Conservation (phyloP, 257 asterid species). For the Forsythia viridissima region DNA sequence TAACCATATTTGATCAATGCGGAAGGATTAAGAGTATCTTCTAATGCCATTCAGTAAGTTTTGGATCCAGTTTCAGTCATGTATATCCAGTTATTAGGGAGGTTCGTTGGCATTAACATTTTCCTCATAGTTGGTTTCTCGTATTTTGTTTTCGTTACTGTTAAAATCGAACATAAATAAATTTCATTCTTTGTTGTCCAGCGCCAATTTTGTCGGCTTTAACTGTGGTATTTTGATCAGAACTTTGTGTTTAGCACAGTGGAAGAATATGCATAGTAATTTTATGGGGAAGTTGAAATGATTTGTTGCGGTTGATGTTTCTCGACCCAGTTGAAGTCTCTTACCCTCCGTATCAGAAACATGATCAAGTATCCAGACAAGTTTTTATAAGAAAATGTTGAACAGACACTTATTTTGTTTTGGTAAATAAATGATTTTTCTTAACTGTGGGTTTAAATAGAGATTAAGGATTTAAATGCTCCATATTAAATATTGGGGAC, state of each 20-base stretch:
- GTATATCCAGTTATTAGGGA: conserved; percentile 14
- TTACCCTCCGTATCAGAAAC: too few relatives aligned
- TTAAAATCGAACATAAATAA: conserved; percentile 21
- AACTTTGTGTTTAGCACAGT: background rate
- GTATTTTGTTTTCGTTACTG: background rate
- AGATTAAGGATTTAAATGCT: too few relatives aligned
- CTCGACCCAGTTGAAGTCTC: too few relatives aligned
- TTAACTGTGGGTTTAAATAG: too few relatives aligned
- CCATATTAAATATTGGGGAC: too few relatives aligned
- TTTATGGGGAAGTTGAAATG: too few relatives aligned
- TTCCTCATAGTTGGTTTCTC: too few relatives aligned
- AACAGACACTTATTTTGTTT: too few relatives aligned
- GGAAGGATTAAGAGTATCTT: background rate
- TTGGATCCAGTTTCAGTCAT: background rate
- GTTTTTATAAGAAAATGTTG: too few relatives aligned
- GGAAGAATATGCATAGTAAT: background rate
- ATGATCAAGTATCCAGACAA: too few relatives aligned
- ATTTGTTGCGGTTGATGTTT: too few relatives aligned
- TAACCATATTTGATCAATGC: background rate
- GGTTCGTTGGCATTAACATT: conserved; percentile 17
- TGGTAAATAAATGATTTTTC: too few relatives aligned
- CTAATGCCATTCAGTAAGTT: conserved; percentile 31
- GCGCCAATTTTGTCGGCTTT: background rate
- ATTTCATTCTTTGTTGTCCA: conserved; percentile 1
- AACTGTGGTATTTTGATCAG: background rate